Evolutionary conservation across 116 monocot species (phyloP).

Genomic region (Cymodocea nodosa): DNA sequence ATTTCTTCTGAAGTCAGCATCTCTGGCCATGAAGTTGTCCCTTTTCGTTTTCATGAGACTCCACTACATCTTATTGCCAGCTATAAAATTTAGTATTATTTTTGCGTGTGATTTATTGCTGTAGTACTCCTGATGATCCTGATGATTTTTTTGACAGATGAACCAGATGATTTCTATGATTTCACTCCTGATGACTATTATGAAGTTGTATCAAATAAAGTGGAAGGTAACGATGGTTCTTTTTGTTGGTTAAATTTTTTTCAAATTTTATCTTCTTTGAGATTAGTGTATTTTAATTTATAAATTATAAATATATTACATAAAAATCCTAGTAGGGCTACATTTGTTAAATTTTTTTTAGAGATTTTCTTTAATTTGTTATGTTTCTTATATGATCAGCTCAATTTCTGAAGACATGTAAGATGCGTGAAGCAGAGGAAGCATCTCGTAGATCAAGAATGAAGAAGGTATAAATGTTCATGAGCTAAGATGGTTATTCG

Average conservation of each 20-base stretch:
- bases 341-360: not conserved
- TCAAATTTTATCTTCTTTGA: not conserved
- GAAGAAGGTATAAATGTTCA: slow-evolving; percentile 44
- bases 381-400: slow-evolving; percentile 16
- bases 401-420: slow-evolving; percentile 76
- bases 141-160: slow-evolving; percentile 23
- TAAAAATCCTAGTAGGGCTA: not conserved
- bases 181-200: slow-evolving; percentile 83
- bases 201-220: slow-evolving; percentile 37
- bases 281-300: not conserved
- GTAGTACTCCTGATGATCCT: not conserved
- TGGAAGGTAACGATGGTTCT: slow-evolving; percentile 42
- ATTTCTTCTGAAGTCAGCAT: too few relatives aligned
- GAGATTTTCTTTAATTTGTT: not conserved
- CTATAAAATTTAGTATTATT: not conserved
- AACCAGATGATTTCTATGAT: slow-evolving; percentile 86
- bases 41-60: too few relatives aligned
- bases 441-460: slow-evolving; percentile 69
- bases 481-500: not conserved
- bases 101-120: not conserved
- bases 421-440: slow-evolving; percentile 80
- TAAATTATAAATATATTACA: not conserved
- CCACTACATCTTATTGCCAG: too few relatives aligned
- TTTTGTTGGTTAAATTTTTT: not conserved
- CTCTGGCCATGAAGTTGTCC: too few relatives aligned